Conservation (phyloP, 2,329 filamentous ascomycete species). For the Scedosporium aurantiacum region DNA sequence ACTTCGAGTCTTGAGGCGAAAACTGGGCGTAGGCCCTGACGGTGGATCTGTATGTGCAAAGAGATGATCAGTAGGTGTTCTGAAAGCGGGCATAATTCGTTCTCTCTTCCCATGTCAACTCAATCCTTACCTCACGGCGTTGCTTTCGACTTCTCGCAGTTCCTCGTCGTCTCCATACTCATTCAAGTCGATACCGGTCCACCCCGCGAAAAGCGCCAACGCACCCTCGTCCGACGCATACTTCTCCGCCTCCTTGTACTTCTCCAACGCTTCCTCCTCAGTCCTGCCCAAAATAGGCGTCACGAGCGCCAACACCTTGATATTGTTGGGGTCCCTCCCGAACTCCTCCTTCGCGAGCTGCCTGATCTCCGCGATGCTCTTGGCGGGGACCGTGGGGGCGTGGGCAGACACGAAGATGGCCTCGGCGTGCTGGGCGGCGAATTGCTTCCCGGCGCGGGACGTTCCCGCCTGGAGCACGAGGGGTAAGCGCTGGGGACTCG, state of each 20-base stretch:
- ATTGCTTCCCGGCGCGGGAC: conserved; percentile 52
- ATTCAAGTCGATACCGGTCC: conserved; percentile 50
- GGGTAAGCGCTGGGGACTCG: conserved; percentile 56
- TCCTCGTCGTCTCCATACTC: conserved; percentile 56
- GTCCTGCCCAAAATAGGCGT: conserved; percentile 55
- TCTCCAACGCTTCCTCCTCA: conserved; percentile 53
- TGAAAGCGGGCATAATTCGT: background rate
- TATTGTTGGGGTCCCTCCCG: conserved; percentile 46
- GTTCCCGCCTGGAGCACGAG: conserved; percentile 61
- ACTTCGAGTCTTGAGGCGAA: conserved; percentile 50
- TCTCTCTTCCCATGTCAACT: background rate
- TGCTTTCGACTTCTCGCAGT: conserved; percentile 48
- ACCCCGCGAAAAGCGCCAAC: conserved; percentile 60
- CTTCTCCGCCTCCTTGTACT: conserved; percentile 48
- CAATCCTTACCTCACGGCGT: conserved; percentile 37
- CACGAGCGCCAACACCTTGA: conserved; percentile 59
- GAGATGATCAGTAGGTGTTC: background rate
- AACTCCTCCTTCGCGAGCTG: conserved; percentile 37
- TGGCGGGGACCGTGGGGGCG: conserved; percentile 47
- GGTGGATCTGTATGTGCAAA: conserved; percentile 27
- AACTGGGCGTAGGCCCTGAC: conserved; percentile 45
- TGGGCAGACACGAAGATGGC: conserved; percentile 60
- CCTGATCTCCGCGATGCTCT: conserved; percentile 52
- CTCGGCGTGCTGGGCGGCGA: conserved; percentile 60
- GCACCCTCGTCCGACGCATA: conserved; percentile 54